Conservation (phyloP, 805 yeast genomes). For the Teunomyces aglyptinius region DNA sequence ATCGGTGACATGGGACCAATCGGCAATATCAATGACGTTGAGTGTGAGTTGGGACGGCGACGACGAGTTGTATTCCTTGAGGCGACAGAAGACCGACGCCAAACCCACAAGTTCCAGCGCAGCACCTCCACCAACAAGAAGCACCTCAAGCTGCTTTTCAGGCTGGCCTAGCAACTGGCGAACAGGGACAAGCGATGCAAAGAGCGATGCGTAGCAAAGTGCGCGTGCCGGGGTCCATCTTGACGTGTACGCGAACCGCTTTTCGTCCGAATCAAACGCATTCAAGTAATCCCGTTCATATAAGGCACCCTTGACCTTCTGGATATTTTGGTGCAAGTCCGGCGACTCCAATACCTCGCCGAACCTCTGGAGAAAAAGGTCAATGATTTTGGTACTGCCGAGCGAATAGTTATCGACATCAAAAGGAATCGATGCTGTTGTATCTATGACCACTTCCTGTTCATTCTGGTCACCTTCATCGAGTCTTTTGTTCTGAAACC, state of each 20-base stretch:
- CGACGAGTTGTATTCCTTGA: conserved; percentile 33
- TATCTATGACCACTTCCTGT: conserved; percentile 2
- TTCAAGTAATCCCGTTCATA: conserved; percentile 65
- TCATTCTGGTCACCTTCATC: conserved; percentile 2
- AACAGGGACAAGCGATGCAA: conserved; percentile 49
- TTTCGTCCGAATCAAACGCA: conserved; percentile 65
- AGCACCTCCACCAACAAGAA: conserved; percentile 88
- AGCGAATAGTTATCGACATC: conserved; percentile 27
- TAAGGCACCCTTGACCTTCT: conserved; percentile 65
- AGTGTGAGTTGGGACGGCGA: conserved; percentile 40
- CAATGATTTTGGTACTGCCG: conserved; percentile 34
- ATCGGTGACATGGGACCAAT: conserved; percentile 61
- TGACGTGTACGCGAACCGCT: conserved; percentile 73
- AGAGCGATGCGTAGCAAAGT: conserved; percentile 66
- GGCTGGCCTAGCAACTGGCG: conserved; percentile 34
- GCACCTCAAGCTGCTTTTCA: conserved; percentile 33
- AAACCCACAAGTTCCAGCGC: conserved; percentile 75
- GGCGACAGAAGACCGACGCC: conserved; percentile 52
- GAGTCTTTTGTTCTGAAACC: conserved; percentile 22
- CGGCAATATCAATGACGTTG: conserved; percentile 71
- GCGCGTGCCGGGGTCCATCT: conserved; percentile 89
- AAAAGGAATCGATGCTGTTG: conserved; percentile 31
- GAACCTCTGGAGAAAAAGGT: conserved; percentile 34
- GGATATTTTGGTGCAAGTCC: conserved; percentile 48
- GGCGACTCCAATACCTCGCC: conserved; percentile 32